Evolutionary conservation across 768 basidiomycete species (phyloP), one percentile per base, ranked within the genome.

Genomic region (Mycena belliarum): DNA sequence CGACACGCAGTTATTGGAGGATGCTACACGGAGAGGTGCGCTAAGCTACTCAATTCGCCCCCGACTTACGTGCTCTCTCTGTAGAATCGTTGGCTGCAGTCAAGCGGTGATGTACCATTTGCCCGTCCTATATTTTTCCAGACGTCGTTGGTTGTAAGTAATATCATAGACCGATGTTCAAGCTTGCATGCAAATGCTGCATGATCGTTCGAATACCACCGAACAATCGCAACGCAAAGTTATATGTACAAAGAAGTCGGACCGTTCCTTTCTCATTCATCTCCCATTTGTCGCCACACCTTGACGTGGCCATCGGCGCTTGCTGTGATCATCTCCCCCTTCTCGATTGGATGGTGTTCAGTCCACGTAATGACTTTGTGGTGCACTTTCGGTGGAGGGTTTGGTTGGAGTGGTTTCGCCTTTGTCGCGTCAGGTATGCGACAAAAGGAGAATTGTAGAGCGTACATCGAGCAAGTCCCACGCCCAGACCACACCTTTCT

Each of bases 1-100:
- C 57, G 97, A 99, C 72, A 97, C 94, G 2, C 94, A 95, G 64
- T 74, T 98, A 49, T 72, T 99, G 38, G 96, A 99, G 74, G 96
- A 99, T 71, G 96, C 96, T 28, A 98, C 96, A 33, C 80, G 97
- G 70, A 80, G 96, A 85, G 97, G 96, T 97, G 52, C 49, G 79
- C 38, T 46, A 40, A 49, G 37, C 54, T 45, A 24, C 46, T 4
- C 20, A 33, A n/a, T n/a, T n/a, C 16, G 18, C 45, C 24, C 33
- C 25, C 41, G 29, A 38, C 42, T 56, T 20, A 44, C 49, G 44
- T 26, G 33, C 35, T 26, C 41, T 57, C 15, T 33, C 18, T 37
- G 43, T 67, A 83, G 82, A 83, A 50, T 59, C 57, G 2, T 49
- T 63, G 58, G 62, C 62, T 41, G 49, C 62, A n/a, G 57, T 58